Conservation (phyloP, 352 stramenopile species). For the Pythium guiyangense region DNA sequence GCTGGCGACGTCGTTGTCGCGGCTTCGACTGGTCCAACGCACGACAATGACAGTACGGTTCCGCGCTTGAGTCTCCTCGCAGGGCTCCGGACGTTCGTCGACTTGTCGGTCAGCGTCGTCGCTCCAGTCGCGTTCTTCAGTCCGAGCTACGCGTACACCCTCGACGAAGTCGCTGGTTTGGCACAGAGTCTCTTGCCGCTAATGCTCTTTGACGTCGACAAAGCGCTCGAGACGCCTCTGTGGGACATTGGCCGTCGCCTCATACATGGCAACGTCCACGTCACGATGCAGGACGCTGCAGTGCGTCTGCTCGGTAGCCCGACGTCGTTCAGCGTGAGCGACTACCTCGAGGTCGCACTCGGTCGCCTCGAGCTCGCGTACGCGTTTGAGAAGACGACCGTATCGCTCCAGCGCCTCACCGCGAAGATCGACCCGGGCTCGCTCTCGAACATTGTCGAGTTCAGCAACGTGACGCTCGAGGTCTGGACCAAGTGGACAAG, state of each 20-base stretch:
- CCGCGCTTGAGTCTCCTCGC: conserved; percentile 16
- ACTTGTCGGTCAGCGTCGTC: conserved; percentile 31
- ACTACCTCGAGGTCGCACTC: conserved; percentile 49
- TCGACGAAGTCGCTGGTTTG: conserved; percentile 42
- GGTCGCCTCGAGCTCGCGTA: conserved; percentile 32
- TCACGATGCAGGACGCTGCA: conserved; percentile 32
- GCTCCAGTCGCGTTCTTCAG: conserved; percentile 44
- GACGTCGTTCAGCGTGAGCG: conserved; percentile 45
- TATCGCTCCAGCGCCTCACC: conserved; percentile 40
- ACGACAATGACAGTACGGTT: conserved; percentile 4
- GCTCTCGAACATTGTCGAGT: conserved; percentile 53
- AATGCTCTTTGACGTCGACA: conserved; percentile 48
- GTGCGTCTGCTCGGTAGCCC: conserved; percentile 38
- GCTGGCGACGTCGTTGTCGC: conserved; percentile 31
- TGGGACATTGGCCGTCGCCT: conserved; percentile 60
- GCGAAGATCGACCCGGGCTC: conserved; percentile 68
- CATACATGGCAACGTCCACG: conserved; percentile 45
- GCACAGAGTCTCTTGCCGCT: conserved; percentile 26
- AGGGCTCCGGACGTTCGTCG: conserved; percentile 30
- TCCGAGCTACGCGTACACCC: conserved; percentile 44
- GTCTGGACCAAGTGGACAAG: conserved; percentile 42
- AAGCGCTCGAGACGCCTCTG: conserved; percentile 18
- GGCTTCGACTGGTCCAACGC: conserved; percentile 14
- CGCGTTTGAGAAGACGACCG: conserved; percentile 20
- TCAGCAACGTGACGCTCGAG: conserved; percentile 44